Conservation (phyloP, 441 rosid genomes). For the Gossypium armourianum region DNA sequence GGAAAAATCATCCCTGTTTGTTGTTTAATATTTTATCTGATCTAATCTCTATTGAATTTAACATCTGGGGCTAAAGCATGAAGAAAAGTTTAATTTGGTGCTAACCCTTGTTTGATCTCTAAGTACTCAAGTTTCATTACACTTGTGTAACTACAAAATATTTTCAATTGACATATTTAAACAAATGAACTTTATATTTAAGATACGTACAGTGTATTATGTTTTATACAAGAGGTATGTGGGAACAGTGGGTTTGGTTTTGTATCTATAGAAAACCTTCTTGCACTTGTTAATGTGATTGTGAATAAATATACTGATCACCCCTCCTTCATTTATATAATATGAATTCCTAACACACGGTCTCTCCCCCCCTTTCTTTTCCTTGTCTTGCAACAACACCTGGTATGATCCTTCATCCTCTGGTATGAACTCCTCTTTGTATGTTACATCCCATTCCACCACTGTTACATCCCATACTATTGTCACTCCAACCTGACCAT, state of each 20-base stretch:
- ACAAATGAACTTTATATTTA: neutral
- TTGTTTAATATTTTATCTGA: neutral
- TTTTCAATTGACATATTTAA: neutral
- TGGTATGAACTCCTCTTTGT: slow-evolving; percentile 47
- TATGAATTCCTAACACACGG: slow-evolving; percentile 37
- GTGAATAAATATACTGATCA: slow-evolving; percentile 36
- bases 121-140: neutral
- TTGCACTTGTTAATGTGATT: slow-evolving; percentile 30
- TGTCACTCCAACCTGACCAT: slow-evolving; percentile 32
- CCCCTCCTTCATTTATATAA: slow-evolving; percentile 45
- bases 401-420: slow-evolving; percentile 52
- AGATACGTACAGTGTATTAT: neutral
- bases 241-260: slow-evolving; percentile 34
- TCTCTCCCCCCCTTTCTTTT: slow-evolving; percentile 19
- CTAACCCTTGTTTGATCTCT: neutral
- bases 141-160: neutral
- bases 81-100: neutral
- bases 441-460: slow-evolving; percentile 42
- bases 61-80: neutral
- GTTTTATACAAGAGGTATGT: slow-evolving; percentile 2
- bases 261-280: slow-evolving; percentile 35
- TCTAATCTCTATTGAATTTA: neutral
- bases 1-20: neutral
- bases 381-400: slow-evolving; percentile 26
- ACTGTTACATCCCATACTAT: slow-evolving; percentile 41